phyloP scores from a whole-genome alignment of 768 basidiomycete species.

The Mycena sanguinolenta region DNA sequence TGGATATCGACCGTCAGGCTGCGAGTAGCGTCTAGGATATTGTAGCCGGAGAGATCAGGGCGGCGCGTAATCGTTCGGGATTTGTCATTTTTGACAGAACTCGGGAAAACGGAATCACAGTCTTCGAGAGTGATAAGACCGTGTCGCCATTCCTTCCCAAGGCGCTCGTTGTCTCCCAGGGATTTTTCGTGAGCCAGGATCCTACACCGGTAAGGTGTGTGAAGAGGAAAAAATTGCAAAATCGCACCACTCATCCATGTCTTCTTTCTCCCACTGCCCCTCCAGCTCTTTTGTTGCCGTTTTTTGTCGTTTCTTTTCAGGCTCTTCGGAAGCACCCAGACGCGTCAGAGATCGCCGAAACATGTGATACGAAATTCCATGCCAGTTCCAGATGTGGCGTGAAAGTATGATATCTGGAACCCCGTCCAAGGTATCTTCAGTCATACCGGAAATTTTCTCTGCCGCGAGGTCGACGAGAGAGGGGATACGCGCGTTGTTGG shows the following conservation, averaged over 20 bases:
- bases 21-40: conserved; percentile 1
- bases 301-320: conserved; percentile 4
- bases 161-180: conserved; percentile 5
- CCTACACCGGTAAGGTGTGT: background rate
- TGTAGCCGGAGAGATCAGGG: background rate
- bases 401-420: conserved; percentile 1
- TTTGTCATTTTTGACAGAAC: background rate
- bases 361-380: background rate
- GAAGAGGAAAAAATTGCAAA: background rate
- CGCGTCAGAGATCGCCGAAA: background rate
- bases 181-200: conserved; percentile 18
- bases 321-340: background rate
- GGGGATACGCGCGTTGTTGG: background rate
- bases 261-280: background rate
- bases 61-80: conserved; percentile 1
- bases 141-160: background rate
- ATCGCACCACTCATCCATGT: conserved; percentile 20
- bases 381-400: conserved; percentile 11
- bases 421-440: background rate
- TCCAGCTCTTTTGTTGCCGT: background rate
- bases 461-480: conserved; percentile 13
- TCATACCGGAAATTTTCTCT: background rate
- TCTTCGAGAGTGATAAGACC: conserved; percentile 11
- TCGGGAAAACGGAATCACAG: conserved; percentile 10
- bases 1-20: background rate